Conservation (phyloP, 345 rosid genomes). For the Pistacia integerrima region DNA sequence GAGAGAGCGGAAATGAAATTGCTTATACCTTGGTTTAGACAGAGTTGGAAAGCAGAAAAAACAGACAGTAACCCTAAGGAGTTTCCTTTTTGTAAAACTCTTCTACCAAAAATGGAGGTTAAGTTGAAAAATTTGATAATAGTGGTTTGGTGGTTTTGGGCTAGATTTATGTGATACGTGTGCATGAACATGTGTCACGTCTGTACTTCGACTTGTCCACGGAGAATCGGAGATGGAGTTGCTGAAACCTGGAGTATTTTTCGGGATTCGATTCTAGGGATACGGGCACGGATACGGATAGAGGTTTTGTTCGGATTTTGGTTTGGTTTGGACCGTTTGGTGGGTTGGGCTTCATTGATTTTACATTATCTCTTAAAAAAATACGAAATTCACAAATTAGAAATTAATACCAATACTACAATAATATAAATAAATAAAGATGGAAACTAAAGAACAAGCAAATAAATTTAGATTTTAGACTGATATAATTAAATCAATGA, state of each 20-base stretch:
- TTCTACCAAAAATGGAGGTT: not conserved
- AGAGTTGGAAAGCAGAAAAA: not conserved
- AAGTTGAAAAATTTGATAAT: not conserved
- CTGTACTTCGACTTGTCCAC: not conserved
- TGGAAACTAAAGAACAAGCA: no score
- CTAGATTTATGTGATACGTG: not conserved
- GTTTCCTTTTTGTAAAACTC: not conserved
- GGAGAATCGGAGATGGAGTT: not conserved
- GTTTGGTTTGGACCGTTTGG: not conserved
- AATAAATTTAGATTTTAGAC: no score
- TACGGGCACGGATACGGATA: no score
- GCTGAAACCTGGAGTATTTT: not conserved
- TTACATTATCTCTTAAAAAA: no score
- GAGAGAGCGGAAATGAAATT: not conserved
- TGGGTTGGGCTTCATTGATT: no score
- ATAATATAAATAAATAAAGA: no score
- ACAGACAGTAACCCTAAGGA: not conserved
- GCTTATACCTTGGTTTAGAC: not conserved
- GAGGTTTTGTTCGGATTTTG: not conserved
- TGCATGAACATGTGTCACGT: not conserved
- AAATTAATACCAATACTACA: no score
- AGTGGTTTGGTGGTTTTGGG: not conserved
- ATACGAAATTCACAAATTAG: no score
- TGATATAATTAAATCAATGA: no score
- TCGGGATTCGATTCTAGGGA: not conserved